Evolutionary conservation across 2,329 filamentous ascomycete species (phyloP).

Genomic region (Apiospora phragmitis): DNA sequence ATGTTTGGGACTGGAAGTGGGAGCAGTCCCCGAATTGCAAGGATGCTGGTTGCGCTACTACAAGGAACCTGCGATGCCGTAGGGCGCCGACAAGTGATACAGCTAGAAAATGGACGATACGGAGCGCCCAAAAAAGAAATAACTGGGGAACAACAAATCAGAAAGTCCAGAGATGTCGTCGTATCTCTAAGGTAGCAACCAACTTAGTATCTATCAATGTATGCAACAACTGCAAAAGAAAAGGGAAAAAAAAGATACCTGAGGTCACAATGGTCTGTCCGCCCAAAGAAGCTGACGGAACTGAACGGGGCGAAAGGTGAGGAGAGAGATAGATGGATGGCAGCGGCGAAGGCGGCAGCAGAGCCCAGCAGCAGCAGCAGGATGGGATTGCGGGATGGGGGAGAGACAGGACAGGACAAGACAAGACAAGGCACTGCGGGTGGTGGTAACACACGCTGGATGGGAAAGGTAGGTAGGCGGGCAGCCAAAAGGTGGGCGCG

Average conservation of each 20-base stretch:
- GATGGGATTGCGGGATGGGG: neutral
- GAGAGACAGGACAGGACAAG: neutral
- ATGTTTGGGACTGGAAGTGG: slow-evolving; percentile 7
- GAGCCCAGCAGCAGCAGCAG: neutral
- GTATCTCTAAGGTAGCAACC: neutral
- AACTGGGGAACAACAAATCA: slow-evolving; percentile 5
- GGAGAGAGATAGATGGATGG: neutral
- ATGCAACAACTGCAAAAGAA: neutral
- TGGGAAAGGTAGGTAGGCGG: neutral
- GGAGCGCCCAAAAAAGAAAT: slow-evolving; percentile 2
- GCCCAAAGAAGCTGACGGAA: neutral
- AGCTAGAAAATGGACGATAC: slow-evolving; percentile 1
- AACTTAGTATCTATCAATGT: neutral
- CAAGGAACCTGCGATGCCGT: slow-evolving; percentile 6
- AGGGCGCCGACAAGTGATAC: slow-evolving; percentile 7
- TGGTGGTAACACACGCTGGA: neutral
- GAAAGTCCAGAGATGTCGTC: neutral
- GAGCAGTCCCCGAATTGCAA: slow-evolving; percentile 5
- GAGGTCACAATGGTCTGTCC: neutral
- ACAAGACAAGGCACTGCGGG: neutral
- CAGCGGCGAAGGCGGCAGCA: slow-evolving; percentile 2
- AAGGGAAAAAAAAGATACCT: neutral
- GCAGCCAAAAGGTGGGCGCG: neutral
- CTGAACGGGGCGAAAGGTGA: neutral
- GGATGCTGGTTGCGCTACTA: slow-evolving; percentile 4